Conservation (phyloP, 2,329 filamentous ascomycete species). For the Fusarium siculi region DNA sequence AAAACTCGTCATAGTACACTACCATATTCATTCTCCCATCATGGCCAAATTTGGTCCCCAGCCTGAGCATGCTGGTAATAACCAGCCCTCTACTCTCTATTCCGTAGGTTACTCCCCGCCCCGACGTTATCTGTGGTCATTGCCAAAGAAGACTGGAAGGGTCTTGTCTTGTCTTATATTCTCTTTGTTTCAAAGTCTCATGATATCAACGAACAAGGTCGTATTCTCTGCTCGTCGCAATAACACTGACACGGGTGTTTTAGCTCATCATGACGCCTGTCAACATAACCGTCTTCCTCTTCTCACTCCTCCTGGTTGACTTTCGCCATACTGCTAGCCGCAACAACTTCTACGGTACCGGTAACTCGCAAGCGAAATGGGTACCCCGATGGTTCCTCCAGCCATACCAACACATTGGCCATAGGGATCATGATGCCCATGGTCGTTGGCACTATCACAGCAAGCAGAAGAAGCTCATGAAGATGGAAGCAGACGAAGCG, state of each 20-base stretch:
- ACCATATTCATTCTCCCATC: not conserved
- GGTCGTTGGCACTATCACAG: constrained; percentile 61
- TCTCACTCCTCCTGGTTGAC: constrained; percentile 73
- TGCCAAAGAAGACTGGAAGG: not conserved
- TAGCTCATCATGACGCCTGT: constrained; percentile 68
- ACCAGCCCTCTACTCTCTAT: constrained; percentile 40
- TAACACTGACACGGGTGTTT: constrained; percentile 39
- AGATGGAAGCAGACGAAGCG: constrained; percentile 71
- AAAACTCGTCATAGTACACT: not conserved
- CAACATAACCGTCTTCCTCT: constrained; percentile 70
- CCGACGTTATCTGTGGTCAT: not conserved
- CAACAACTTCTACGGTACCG: constrained; percentile 49
- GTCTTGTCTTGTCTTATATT: not conserved
- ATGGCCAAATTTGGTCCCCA: constrained; percentile 23
- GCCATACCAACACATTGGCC: constrained; percentile 50
- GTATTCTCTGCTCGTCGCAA: not conserved
- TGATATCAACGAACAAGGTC: not conserved
- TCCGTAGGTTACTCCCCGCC: constrained; percentile 33
- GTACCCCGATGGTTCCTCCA: constrained; percentile 46
- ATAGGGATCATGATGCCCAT: constrained; percentile 34
- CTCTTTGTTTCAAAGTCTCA: not conserved
- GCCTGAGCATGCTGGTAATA: constrained; percentile 10
- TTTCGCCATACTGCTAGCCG: constrained; percentile 63
- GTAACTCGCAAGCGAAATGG: constrained; percentile 44
- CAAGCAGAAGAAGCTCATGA: constrained; percentile 69